phyloP scores from a whole-genome alignment of 129 eudicot genomes.

The Flaveria linearis region DNA sequence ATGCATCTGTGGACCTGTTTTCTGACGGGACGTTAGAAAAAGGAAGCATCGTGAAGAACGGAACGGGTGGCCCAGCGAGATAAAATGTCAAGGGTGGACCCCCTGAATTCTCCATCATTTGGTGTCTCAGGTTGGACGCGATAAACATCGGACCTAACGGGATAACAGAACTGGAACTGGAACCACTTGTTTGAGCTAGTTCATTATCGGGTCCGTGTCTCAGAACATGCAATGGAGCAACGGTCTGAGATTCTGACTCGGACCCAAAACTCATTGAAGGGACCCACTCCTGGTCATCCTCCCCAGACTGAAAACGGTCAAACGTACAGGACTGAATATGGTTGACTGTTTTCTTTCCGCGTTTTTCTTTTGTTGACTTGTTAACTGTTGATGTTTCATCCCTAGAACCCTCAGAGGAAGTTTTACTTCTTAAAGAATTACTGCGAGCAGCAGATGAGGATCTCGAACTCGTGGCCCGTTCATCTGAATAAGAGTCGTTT shows the following conservation, averaged over 20 bases:
- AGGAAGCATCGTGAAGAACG: slow-evolving; percentile 86
- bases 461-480: slow-evolving; percentile 57
- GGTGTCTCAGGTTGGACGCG: slow-evolving; percentile 59
- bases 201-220: slow-evolving; percentile 51
- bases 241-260: slow-evolving; percentile 49
- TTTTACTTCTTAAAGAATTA: slow-evolving; percentile 72
- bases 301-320: slow-evolving; percentile 47
- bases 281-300: slow-evolving; percentile 54
- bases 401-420: slow-evolving; percentile 92
- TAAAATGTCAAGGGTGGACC: slow-evolving; percentile 55
- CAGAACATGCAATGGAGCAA: slow-evolving; percentile 43
- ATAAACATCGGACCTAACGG: slow-evolving; percentile 61
- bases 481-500: slow-evolving; percentile 54
- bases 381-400: slow-evolving; percentile 61
- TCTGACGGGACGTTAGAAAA: slow-evolving; percentile 57
- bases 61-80: slow-evolving; percentile 97
- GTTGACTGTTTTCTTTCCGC: slow-evolving; percentile 54
- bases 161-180: slow-evolving; percentile 54
- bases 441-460: slow-evolving; percentile 69
- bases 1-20: slow-evolving; percentile 48
- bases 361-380: slow-evolving; percentile 63
- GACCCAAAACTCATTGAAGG: slow-evolving; percentile 27
- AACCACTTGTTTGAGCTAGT: slow-evolving; percentile 68
- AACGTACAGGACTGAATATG: slow-evolving; percentile 38
- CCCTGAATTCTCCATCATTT: slow-evolving; percentile 61